Evolutionary conservation across 2,329 filamentous ascomycete species (phyloP), one percentile per base, ranked within the genome.

Genomic region (Aspergillus sp.): DNA sequence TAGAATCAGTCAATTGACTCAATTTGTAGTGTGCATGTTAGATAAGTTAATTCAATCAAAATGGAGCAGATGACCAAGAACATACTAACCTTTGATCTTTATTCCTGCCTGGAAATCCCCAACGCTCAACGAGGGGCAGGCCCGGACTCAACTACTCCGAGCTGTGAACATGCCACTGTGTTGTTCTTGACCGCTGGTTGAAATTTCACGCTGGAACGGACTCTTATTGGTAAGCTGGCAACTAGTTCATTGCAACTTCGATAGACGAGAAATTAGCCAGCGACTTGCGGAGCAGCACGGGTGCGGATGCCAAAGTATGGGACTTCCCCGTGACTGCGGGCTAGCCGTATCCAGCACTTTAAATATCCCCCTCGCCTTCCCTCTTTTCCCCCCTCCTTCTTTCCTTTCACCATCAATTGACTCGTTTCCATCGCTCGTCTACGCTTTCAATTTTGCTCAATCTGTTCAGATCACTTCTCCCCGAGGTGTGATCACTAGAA

Each of bases 401-500:
- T 55, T 50, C 54, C 50, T 54, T 53, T 45, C 52, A 42, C 42
- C 54, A 36, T 58, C 59, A 56, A 65, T 58, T 61, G 56, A 63
- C 61, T 52, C 55, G 58, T 59, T 65, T 56, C 55, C 60, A 10
- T 9, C 12, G 29, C 62, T 56, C 50, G 22, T 52, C 56, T 57
- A 29, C 26, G 59, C 52, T 31, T 73, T 61, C 61, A 60, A 60
- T 62, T 66, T 69, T 71, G 57, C 61, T 69, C 60, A 83, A 85
- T 84, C 24, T 42, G 63, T 56, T 54, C 58, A 62, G 65, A 64
- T 63, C 84, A 84, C 85, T 82, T 68, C 67, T 80, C 80, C 67
- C 63, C 69, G 78, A 76, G 81, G 78, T 72, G 83, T 87, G 86
- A 81, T 90, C 87, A 80, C 73, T 68, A 65, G 75, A 73, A 70